These are phyloP conservation scores for Remersonia thermophila DNA, from an alignment of 2,329 filamentous ascomycete species.

Conservation along the genomic window DNA sequence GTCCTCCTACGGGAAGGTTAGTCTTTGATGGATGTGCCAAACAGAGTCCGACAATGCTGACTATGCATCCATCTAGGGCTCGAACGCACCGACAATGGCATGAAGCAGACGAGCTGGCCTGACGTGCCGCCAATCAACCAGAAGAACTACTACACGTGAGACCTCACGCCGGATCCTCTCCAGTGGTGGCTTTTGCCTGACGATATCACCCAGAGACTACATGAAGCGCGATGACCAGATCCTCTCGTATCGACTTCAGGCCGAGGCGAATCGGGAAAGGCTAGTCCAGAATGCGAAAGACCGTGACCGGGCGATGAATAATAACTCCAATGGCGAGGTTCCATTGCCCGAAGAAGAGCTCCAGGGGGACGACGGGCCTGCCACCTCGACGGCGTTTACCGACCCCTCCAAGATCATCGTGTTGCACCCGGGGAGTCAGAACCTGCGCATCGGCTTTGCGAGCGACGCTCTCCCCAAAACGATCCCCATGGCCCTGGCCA, in stretches of 20 bases:
- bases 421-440: constrained; percentile 91
- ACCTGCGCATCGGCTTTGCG: constrained; percentile 86
- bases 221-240: constrained; percentile 97
- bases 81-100: constrained; percentile 94
- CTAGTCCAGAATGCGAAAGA: constrained; percentile 82
- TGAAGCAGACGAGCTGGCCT: constrained; percentile 91
- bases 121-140: constrained; percentile 91
- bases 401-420: constrained; percentile 86
- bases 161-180: constrained; percentile 9
- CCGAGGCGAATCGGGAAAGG: constrained; percentile 71
- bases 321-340: constrained; percentile 57
- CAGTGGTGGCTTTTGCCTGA: constrained; percentile 12
- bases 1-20: constrained; percentile 51
- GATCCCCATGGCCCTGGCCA: constrained; percentile 83
- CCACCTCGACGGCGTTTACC: constrained; percentile 45
- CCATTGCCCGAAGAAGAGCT: constrained; percentile 49
- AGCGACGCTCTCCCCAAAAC: constrained; percentile 91
- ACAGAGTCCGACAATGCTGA: constrained; percentile 5
- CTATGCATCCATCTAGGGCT: constrained; percentile 48
- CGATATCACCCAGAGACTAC: constrained; percentile 56
- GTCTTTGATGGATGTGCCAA: constrained; percentile 12
- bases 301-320: constrained; percentile 70
- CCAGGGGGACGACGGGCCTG: constrained; percentile 41
- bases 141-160: constrained; percentile 97
- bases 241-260: constrained; percentile 74